A percentile compares a stretch with the other conserved stretches of the same genome.
Conservation (phyloP, 495 filamentous ascomycete species). For the Penicillium verhagenii region DNA sequence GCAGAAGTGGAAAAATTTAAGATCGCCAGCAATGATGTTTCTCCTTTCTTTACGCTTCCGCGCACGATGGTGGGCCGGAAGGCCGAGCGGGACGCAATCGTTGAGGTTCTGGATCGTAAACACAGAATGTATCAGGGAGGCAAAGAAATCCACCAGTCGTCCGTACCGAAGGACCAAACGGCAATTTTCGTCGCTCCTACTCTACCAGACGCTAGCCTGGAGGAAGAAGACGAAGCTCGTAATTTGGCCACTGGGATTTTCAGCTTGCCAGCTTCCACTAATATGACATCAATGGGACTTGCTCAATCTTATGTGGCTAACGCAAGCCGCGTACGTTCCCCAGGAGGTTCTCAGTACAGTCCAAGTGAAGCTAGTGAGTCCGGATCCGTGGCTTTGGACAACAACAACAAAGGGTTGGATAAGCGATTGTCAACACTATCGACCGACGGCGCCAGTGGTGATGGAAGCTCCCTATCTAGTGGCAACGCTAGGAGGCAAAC, state of each 20-base stretch:
- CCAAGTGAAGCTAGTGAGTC: background rate
- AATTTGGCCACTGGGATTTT: background rate
- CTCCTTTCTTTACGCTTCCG: conserved; percentile 70
- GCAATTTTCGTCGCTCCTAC: background rate
- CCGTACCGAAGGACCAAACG: conserved; percentile 14
- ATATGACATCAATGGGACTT: background rate
- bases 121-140: conserved; percentile 33
- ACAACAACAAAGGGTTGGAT: background rate
- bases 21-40: conserved; percentile 64
- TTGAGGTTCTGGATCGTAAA: conserved; percentile 63
- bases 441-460: background rate
- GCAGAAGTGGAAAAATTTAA: conserved; percentile 55
- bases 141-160: conserved; percentile 42
- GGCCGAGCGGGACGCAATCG: conserved; percentile 54
- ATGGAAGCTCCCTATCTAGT: background rate
- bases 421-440: background rate
- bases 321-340: background rate
- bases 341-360: background rate
- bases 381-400: background rate
- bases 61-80: conserved; percentile 61
- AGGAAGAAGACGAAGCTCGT: background rate
- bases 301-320: background rate
- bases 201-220: background rate
- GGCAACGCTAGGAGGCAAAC: background rate
- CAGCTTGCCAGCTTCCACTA: background rate